These are phyloP conservation scores for Trichophyton rubrum DNA, from an alignment of 2,329 filamentous ascomycete genomes.

Conservation along the genomic window DNA sequence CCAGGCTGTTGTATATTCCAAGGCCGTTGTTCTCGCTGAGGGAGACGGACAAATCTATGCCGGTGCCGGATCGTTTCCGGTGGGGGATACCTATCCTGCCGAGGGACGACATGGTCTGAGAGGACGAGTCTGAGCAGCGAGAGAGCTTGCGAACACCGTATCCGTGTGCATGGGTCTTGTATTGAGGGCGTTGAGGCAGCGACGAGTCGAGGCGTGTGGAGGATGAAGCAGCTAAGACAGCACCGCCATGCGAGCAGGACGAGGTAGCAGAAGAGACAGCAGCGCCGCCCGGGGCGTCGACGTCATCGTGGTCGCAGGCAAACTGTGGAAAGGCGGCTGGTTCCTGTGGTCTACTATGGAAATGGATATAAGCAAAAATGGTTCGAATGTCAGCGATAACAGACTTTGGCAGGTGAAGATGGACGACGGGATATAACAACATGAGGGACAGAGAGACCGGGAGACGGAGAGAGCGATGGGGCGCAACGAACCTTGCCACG, in stretches of 20 bases:
- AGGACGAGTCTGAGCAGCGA: not conserved
- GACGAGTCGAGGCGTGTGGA: not conserved
- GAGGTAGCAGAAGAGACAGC: not conserved
- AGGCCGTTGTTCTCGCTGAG: constrained; percentile 46
- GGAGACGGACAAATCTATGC: constrained; percentile 40
- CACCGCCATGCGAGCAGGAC: not conserved
- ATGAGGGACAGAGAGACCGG: not conserved
- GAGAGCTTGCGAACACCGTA: not conserved
- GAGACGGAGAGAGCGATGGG: not conserved
- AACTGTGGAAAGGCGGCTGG: not conserved
- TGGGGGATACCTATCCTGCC: not conserved
- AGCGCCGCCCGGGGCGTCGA: not conserved
- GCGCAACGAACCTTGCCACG: not conserved
- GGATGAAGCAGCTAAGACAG: not conserved
- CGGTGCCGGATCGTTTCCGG: not conserved
- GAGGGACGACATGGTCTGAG: not conserved
- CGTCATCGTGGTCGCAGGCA: not conserved
- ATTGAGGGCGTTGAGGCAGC: not conserved
- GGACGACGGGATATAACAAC: not conserved
- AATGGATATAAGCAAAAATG: not conserved
- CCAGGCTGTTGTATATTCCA: constrained; percentile 36
- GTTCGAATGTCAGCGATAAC: no score
- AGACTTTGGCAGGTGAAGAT: not conserved
- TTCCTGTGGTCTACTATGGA: not conserved
- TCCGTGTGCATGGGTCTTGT: not conserved